Evolutionary conservation across 2,329 filamentous ascomycete species (phyloP), one percentile per base, ranked within the genome.

Genomic region (Apiospora rasikravindrae): DNA sequence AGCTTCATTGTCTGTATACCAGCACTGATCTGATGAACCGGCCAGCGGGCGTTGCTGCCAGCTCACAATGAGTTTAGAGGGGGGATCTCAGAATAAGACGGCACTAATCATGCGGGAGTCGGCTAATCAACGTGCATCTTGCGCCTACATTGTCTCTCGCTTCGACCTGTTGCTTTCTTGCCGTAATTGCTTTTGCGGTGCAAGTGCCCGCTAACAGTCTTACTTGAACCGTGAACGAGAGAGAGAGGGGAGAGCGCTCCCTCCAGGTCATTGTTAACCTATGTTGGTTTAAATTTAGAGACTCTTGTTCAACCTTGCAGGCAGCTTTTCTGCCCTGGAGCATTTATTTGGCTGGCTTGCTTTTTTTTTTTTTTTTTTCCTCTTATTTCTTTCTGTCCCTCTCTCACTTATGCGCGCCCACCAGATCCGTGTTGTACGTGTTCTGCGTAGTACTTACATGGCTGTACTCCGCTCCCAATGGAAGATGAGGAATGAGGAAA

Each of bases 151-250:
- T 68, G 66, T 68, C 66, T 68, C 66, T 68, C 66, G 66, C 66
- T 68, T 68, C 66, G 19, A 37, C 19, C 13, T 68, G 57, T n/a
- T 64, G 57, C 66, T 47, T 44, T 68, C 40, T 68, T 44, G 40
- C 42, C 64, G 45, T 45, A 44, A 45, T 68, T 68, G 66, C 66
- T 68, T 68, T 44, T 68, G 40, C 66, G 66, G 66, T 47, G 40
- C 66, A 68, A 68, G 40, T 68, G 66, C 64, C 64, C 64, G 64
- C 44, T 47, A 47, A 45, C 66, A 68, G 66, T 68, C 66, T 68
- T 47, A 67, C 64, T 44, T 67, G 37, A 16, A 13, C 10, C n/a
- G n/a, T n/a, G n/a, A n/a, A n/a, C n/a, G n/a, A n/a, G n/a, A n/a
- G n/a, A 11, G 8, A 2, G 6, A 40, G 26, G 61, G 5, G 57